phyloP scores from a whole-genome alignment of 2,329 filamentous ascomycete genomes.

The Aspergillus thermomutatus region DNA sequence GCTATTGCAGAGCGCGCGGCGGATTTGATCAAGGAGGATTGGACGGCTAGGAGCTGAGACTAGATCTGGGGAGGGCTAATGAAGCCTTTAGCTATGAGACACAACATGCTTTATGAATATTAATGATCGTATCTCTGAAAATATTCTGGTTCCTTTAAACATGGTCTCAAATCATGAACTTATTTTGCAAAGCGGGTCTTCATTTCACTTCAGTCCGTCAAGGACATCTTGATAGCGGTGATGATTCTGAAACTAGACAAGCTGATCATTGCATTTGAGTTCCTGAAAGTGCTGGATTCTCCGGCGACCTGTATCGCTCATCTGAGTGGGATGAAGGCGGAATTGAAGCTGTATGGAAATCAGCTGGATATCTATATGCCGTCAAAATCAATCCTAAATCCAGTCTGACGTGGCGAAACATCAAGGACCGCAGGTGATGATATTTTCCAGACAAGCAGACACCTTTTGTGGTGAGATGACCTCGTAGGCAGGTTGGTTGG shows the following conservation, averaged over 20 bases:
- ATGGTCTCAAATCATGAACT: neutral
- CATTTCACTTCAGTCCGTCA: neutral
- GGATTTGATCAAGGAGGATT: neutral
- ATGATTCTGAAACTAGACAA: too few species aligned
- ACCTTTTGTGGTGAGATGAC: neutral
- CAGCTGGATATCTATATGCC: too few species aligned
- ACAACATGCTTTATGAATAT: neutral
- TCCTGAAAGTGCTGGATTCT: too few species aligned
- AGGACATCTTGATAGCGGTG: too few species aligned
- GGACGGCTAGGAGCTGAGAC: neutral
- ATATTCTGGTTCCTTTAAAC: neutral
- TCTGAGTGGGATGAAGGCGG: too few species aligned
- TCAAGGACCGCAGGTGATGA: neutral
- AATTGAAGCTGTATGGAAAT: too few species aligned
- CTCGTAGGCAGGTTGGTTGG: neutral
- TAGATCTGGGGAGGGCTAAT: neutral
- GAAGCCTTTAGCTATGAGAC: neutral
- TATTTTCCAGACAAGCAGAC: neutral
- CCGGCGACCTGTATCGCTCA: too few species aligned
- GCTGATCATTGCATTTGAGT: too few species aligned
- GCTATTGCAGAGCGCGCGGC: conserved; percentile 22
- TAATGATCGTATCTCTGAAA: too few species aligned
- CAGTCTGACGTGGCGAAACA: neutral
- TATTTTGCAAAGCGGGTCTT: neutral
- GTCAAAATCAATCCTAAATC: too few species aligned